Base-by-base conservation (phyloP, 306 rosid species). In the Begonia fuchsioides region DNA sequence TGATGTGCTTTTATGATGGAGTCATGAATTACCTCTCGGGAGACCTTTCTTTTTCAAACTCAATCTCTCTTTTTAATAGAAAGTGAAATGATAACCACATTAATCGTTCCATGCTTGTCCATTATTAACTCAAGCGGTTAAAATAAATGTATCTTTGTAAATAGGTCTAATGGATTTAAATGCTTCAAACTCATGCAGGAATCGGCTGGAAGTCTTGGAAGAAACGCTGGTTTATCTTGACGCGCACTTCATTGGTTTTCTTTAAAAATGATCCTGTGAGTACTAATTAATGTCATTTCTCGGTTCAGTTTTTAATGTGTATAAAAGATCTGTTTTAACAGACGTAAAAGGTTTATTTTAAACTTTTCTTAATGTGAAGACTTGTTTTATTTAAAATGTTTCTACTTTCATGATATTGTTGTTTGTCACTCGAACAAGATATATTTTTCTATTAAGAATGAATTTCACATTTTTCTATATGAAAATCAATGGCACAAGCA, bases 151-250 rank as follows among this genome's bases (percentile, higher is more conserved):
- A 26, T 26, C 35, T 26, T 6, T 26, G 7, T 26, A 26, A 20
- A 26, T 26, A 26, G 35, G 8, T 26, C 49, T 62, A 17, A 10
- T 58, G 50, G 32, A 43, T 32, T 54, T 43, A 55, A 49, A 19
- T 67, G 44, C 64, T 73, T 47, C 9, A 48, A 50, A 50, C 57
- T 66, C 69, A 35, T 73, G 73, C 72, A 92, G 98, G 98, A 67
- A 78, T 92, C 44, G 98, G 98, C 54, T 92, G 98, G 98, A 92
- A 92, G 65, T 92, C 94, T 52, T 92, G 98, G 98, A 92, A 92
- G 85, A 92, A 86, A 78, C 80, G 98, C 44, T 92, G 98, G 98
- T 92, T 92, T 64, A 92, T 92, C 53, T 86, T 92, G 39, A 92
- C 98, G 0, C 81, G 98, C 59, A 77, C 87, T 51, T 92, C 98